A percentile compares a stretch with the other conserved stretches of the same genome.
Evolutionary conservation across 2,329 filamentous ascomycete genomes (phyloP).

Genomic region (Calonectria honghensis): DNA sequence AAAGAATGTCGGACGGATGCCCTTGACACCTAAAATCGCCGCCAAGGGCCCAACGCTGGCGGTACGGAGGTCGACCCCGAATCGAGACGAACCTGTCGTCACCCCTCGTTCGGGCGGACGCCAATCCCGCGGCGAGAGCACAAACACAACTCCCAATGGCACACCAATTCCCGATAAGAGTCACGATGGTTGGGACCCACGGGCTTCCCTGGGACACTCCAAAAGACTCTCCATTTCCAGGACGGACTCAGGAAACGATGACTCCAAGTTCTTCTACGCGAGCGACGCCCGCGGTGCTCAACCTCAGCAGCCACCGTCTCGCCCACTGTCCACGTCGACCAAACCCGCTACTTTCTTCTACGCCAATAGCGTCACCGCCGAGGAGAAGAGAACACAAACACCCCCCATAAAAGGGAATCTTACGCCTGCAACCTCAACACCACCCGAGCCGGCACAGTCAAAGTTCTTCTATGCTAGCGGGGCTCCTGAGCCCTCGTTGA

Average conservation of each 20-base stretch:
- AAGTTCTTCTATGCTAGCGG: conserved; percentile 88
- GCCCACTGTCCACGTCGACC: conserved; percentile 63
- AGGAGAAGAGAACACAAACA: conserved; percentile 60
- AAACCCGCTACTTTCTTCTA: conserved; percentile 74
- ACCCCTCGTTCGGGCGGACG: conserved; percentile 87
- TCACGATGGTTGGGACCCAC: conserved; percentile 65
- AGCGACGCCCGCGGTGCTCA: conserved; percentile 79
- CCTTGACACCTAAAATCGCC: conserved; percentile 75
- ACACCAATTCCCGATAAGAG: conserved; percentile 71
- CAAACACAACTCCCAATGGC: conserved; percentile 78
- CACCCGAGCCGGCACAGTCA: conserved; percentile 65
- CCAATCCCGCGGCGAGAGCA: conserved; percentile 82
- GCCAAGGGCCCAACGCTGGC: conserved; percentile 62
- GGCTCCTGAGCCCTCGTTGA: conserved; percentile 67
- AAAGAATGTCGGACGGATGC: conserved; percentile 69
- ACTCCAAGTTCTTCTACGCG: conserved; percentile 91
- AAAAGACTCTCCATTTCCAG: conserved; percentile 53
- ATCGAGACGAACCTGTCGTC: conserved; percentile 70
- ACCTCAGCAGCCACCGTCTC: conserved; percentile 57
- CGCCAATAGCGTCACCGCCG: conserved; percentile 69
- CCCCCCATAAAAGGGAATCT: conserved; percentile 56
- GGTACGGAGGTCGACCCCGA: conserved; percentile 61
- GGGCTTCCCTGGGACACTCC: conserved; percentile 59
- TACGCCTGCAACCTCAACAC: conserved; percentile 59
- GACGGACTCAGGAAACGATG: conserved; percentile 54